phyloP scores from a whole-genome alignment of 345 rosid species.

The Balakata baccata region DNA sequence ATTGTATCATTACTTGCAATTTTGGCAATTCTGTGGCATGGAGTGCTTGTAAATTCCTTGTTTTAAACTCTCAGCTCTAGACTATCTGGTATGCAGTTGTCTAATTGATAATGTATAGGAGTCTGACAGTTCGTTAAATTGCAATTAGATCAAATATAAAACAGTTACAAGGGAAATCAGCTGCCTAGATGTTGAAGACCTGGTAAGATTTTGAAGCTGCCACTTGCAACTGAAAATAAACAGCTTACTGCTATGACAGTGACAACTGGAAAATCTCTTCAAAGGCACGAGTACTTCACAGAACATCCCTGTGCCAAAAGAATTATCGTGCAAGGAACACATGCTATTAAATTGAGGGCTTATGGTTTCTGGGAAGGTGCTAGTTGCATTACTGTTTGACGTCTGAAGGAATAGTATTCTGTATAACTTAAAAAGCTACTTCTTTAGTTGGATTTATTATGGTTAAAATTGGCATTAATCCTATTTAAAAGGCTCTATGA shows the following conservation, averaged over 20 bases:
- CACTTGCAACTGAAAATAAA: conserved; percentile 6
- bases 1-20: not conserved
- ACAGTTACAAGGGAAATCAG: not conserved
- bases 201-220: not conserved
- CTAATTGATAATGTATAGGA: not conserved
- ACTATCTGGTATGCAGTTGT: not conserved
- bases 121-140: not conserved
- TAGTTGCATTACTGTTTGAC: not conserved
- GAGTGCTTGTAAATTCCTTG: not conserved
- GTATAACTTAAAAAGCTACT: not conserved
- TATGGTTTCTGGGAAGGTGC: conserved; percentile 5
- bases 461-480: too few relatives aligned
- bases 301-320: not conserved
- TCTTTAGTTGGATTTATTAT: not conserved
- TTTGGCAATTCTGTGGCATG: not conserved
- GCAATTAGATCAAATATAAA: conserved; percentile 8
- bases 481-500: not conserved
- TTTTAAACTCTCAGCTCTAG: not conserved
- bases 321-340: not conserved
- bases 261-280: conserved; percentile 1
- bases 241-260: conserved; percentile 1
- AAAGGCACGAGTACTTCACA: not conserved
- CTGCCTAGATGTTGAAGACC: conserved; percentile 1
- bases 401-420: not conserved
- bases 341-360: not conserved